Conservation (phyloP, 495 filamentous ascomycete species). For the Daldinia vernicosa region DNA sequence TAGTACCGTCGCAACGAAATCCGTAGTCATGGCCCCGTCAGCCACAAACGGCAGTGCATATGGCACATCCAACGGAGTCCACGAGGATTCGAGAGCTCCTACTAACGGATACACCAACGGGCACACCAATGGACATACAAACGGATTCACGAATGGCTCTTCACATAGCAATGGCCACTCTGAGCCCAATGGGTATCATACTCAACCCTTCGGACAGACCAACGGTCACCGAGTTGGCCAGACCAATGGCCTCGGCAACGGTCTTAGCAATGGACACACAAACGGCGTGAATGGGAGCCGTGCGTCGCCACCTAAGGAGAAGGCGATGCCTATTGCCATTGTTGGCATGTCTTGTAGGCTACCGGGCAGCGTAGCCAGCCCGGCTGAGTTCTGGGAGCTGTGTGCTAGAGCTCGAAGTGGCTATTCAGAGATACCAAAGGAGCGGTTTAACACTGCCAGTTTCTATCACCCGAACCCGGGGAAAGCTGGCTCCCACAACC, state of each 20-base stretch:
- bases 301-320: constrained; percentile 27
- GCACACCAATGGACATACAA: constrained; percentile 32
- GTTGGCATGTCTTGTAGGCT: constrained; percentile 65
- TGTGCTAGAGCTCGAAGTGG: constrained; percentile 68
- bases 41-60: constrained; percentile 54
- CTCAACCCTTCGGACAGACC: constrained; percentile 23
- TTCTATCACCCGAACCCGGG: constrained; percentile 80
- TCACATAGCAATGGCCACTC: constrained; percentile 23
- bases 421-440: constrained; percentile 68
- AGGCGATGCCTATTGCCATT: constrained; percentile 61
- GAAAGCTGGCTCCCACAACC: constrained; percentile 75
- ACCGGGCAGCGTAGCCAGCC: constrained; percentile 62
- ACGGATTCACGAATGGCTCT: constrained; percentile 24
- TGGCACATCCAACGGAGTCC: constrained; percentile 43
- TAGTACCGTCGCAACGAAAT: constrained; percentile 44
- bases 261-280: constrained; percentile 29
- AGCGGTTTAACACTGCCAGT: constrained; percentile 73
- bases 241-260: constrained; percentile 20
- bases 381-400: constrained; percentile 66
- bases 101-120: constrained; percentile 52
- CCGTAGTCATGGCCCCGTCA: constrained; percentile 53
- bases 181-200: constrained; percentile 24
- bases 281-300: constrained; percentile 27
- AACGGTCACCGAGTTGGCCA: constrained; percentile 29
- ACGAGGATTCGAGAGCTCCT: constrained; percentile 44